Evolutionary conservation across 2,329 filamentous ascomycete genomes (phyloP), one percentile per base, ranked within the genome.

Genomic region (Fusarium palustre): DNA sequence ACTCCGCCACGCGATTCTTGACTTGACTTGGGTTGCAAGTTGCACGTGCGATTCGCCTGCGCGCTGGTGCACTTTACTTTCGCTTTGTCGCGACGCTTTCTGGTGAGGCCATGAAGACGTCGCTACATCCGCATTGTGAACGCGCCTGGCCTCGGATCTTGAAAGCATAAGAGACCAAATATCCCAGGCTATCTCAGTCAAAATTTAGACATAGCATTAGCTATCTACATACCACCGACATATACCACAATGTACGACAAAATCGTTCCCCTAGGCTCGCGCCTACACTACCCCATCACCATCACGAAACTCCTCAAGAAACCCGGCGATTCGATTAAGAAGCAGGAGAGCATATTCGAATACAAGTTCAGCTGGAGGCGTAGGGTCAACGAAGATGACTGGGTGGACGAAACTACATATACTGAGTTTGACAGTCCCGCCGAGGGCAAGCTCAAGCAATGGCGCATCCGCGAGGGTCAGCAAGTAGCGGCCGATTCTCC

Each of bases 281-380:
- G 88, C 80, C 88, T 97, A 73, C 92, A 91, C 80, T 99, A 98
- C 81, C 96, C 96, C 75, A 94, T 98, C 81, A 97, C 91, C 73
- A 91, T 99, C 80, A 94, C 90, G 74, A 91, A 93, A 79, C 86
- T 98, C 65, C 87, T 95, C 71, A 94, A 93, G 80, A 83, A 85
- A 70, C 87, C 88, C 22, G 91, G 92, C 79, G 93, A 97, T 74
- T 77, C 86, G 66, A 87, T 99, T 76, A 86, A 88, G 75, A 91
- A 91, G 79, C 84, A 93, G 76, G 91, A 94, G 75, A 86, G 89
- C 57, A 86, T 98, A 58, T 90, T 99, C 78, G 89, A 92, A 78
- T 99, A 97, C 85, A 90, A 90, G 66, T 99, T 94, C 82, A 90
- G 90, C 75, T 94, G 91, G 80, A 90, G 84, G 76, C 91, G 93